phyloP scores from a whole-genome alignment of 2,329 filamentous ascomycete species.

The Apiospora phragmitis region DNA sequence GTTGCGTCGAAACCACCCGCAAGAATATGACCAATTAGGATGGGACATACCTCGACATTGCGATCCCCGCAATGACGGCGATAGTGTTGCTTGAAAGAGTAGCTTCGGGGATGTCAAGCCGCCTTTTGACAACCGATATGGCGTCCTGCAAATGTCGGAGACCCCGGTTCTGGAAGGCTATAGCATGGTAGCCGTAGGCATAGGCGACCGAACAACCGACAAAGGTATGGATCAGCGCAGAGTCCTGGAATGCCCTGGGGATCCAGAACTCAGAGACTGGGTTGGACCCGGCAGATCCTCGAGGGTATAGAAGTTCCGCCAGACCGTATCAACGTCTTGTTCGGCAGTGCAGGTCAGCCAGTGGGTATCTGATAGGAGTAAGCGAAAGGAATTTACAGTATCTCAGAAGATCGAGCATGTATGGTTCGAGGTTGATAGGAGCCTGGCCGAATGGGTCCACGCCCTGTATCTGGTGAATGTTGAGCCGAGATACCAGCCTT shows the following conservation, averaged over 20 bases:
- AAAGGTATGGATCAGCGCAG: not conserved
- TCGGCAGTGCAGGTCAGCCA: not conserved
- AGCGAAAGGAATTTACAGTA: not conserved
- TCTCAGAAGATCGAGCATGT: not conserved
- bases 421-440: not conserved
- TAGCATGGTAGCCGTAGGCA: not conserved
- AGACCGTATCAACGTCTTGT: not conserved
- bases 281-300: not conserved
- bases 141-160: not conserved
- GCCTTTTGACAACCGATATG: not conserved
- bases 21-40: not conserved
- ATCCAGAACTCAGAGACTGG: not conserved
- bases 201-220: not conserved
- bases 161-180: not conserved
- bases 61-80: not conserved
- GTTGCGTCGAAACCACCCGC: too few relatives aligned
- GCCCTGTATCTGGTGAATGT: not conserved
- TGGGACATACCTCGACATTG: not conserved
- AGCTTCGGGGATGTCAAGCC: not conserved
- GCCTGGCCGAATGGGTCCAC: not conserved
- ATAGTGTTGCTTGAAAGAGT: not conserved
- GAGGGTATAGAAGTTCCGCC: not conserved
- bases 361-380: not conserved
- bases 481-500: not conserved
- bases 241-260: not conserved